Evolutionary conservation across 495 filamentous ascomycete genomes (phyloP).

Genomic region (Hypoxylon rickii): DNA sequence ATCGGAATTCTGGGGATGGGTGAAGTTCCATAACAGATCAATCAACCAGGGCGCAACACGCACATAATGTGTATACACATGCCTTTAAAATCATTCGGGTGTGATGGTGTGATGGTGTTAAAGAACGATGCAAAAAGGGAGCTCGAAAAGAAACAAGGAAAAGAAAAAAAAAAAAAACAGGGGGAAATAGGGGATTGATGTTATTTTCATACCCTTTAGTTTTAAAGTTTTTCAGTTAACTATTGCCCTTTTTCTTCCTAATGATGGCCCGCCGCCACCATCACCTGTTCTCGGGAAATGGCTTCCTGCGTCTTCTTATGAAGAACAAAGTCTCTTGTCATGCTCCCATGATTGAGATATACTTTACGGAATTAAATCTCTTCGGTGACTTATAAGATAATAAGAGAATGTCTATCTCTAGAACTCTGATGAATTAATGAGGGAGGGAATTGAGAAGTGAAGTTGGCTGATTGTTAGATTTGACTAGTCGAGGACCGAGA

Average conservation of each 20-base stretch:
- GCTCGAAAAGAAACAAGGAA: neutral
- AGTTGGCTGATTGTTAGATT: constrained; percentile 15
- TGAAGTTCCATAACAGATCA: constrained; percentile 30
- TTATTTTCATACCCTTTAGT: constrained; percentile 42
- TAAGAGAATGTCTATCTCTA: constrained; percentile 34
- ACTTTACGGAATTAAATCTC: constrained; percentile 29
- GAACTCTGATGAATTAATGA: constrained; percentile 7
- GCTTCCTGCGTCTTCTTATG: constrained; percentile 25
- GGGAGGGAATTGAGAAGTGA: constrained; percentile 9
- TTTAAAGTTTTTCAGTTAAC: constrained; percentile 17
- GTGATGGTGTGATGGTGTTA: constrained; percentile 33
- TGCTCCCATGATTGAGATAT: constrained; percentile 35
- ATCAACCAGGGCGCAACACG: constrained; percentile 33
- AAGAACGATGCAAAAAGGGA: constrained; percentile 17
- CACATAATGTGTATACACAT: constrained; percentile 34
- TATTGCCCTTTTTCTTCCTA: constrained; percentile 11
- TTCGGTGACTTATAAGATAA: constrained; percentile 10
- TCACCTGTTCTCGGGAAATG: neutral
- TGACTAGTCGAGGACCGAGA: constrained; percentile 12
- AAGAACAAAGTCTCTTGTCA: constrained; percentile 30
- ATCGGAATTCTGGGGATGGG: constrained; percentile 31
- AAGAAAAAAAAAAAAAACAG: too few species aligned
- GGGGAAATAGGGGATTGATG: constrained; percentile 31
- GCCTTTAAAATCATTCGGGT: constrained; percentile 23
- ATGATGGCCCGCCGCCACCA: constrained; percentile 6